Evolutionary conservation across 225 moss, liverwort and hornwort species (phyloP).

Genomic region (Lunularia cruciata): DNA sequence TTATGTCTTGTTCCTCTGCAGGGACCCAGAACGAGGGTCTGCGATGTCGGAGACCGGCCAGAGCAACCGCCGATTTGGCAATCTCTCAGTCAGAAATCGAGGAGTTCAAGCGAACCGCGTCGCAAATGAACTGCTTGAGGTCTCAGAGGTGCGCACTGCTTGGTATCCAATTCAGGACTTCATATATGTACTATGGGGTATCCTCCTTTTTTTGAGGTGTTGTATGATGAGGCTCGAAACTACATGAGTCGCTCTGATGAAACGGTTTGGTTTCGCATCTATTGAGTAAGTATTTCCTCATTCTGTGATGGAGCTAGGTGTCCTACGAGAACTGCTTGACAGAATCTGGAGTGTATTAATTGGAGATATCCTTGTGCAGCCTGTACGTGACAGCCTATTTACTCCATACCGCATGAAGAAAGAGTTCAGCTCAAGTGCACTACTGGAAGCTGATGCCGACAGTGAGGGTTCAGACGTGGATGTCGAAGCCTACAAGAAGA

Average conservation of each 20-base stretch:
- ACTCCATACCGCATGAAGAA: slow-evolving; percentile 22
- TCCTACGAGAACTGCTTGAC: too few species aligned
- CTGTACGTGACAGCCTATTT: background rate
- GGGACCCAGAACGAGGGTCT: slow-evolving; percentile 18
- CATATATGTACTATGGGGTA: too few species aligned
- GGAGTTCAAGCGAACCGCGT: background rate
- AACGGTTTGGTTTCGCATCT: too few species aligned
- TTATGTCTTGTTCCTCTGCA: background rate
- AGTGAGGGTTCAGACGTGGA: slow-evolving; percentile 42
- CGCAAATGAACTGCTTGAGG: slow-evolving; percentile 18
- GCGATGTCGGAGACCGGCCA: slow-evolving; percentile 9
- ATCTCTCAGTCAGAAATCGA: slow-evolving; percentile 22
- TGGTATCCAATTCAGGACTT: too few species aligned
- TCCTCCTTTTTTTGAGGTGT: too few species aligned
- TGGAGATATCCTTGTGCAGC: slow-evolving; percentile 1
- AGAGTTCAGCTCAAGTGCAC: slow-evolving; percentile 43
- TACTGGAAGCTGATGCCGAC: slow-evolving; percentile 37
- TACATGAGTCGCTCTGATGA: too few species aligned
- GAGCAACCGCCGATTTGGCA: slow-evolving; percentile 8
- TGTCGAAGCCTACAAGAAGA: slow-evolving; percentile 38
- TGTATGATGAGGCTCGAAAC: too few species aligned
- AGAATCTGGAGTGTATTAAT: too few species aligned
- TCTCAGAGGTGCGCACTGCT: slow-evolving; percentile 26
- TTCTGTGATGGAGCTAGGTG: too few species aligned
- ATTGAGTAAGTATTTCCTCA: too few species aligned